Evolutionary conservation across 2,329 filamentous ascomycete species (phyloP).

Genomic region (Neospermospora avenae): DNA sequence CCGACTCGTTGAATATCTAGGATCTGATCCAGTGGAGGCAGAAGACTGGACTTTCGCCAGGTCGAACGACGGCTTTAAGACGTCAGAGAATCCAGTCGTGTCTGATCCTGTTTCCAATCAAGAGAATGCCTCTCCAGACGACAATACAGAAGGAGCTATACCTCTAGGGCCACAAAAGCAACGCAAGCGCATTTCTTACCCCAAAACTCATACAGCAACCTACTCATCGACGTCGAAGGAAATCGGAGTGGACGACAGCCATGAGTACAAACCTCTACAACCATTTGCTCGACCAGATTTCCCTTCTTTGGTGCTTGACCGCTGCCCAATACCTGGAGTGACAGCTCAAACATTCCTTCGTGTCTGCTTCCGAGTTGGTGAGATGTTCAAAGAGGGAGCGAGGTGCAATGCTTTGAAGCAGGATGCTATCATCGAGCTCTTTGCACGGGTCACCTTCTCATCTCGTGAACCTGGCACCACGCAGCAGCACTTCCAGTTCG

Average conservation of each 20-base stretch:
- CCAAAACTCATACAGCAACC: not conserved
- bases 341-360: constrained; percentile 46
- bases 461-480: constrained; percentile 47
- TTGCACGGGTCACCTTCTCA: constrained; percentile 57
- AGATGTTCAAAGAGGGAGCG: constrained; percentile 50
- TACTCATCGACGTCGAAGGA: not conserved
- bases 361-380: constrained; percentile 62
- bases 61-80: not conserved
- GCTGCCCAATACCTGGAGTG: constrained; percentile 52
- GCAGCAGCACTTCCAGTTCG: constrained; percentile 62
- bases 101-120: not conserved
- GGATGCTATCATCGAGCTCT: constrained; percentile 60
- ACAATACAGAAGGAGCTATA: not conserved
- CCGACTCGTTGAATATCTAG: not conserved
- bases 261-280: constrained; percentile 33
- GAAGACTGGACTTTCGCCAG: constrained; percentile 30
- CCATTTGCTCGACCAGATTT: constrained; percentile 52
- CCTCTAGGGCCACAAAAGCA: constrained; percentile 3
- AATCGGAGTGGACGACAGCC: constrained; percentile 24
- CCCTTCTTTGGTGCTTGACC: constrained; percentile 46
- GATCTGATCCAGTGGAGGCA: constrained; percentile 8
- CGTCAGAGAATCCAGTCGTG: not conserved
- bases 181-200: not conserved
- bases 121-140: not conserved
- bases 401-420: constrained; percentile 44